Percentiles rank a stretch among this genome's conserved stretches.
phyloP scores from a whole-genome alignment of 164 flowering plant species.

The Sedum album region DNA sequence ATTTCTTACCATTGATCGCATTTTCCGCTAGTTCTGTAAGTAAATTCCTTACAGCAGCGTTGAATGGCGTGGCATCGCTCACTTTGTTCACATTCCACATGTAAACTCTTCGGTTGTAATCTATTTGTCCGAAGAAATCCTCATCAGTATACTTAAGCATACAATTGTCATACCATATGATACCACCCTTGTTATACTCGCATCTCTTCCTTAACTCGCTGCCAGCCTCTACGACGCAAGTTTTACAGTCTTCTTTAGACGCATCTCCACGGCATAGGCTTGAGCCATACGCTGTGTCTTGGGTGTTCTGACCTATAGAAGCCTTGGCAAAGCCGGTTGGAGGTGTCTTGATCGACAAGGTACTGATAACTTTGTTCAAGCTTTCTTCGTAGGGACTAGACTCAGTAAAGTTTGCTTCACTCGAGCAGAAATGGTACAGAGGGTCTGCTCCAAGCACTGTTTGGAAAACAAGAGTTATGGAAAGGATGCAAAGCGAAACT shows the following conservation, averaged over 20 bases:
- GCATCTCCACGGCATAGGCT: constrained; percentile 44
- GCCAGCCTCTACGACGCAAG: constrained; percentile 25
- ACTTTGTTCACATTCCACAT: constrained; percentile 23
- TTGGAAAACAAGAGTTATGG: constrained; percentile 11
- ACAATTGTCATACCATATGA: constrained; percentile 42
- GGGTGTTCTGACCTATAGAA: constrained; percentile 11
- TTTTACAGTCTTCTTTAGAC: constrained; percentile 18
- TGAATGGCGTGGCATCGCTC: constrained; percentile 21
- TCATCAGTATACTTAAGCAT: constrained; percentile 27
- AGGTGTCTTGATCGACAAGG: constrained; percentile 12
- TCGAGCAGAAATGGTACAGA: constrained; percentile 21
- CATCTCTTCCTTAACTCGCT: constrained; percentile 23
- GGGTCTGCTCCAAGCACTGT: constrained; percentile 14
- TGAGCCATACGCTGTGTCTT: constrained; percentile 17
- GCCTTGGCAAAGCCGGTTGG: constrained; percentile 18
- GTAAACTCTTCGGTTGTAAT: constrained; percentile 19
- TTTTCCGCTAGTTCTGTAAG: constrained; percentile 14
- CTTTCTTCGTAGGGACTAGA: constrained; percentile 15
- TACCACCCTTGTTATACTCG: constrained; percentile 23
- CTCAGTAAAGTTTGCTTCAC: constrained; percentile 15
- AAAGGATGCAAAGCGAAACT: neutral
- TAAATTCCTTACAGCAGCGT: constrained; percentile 16
- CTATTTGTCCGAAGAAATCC: constrained; percentile 29
- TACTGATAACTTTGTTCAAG: constrained; percentile 12
- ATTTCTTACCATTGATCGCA: constrained; percentile 11